Conservation (phyloP, 2,329 filamentous ascomycete genomes). For the Botrytis pseudocinerea region DNA sequence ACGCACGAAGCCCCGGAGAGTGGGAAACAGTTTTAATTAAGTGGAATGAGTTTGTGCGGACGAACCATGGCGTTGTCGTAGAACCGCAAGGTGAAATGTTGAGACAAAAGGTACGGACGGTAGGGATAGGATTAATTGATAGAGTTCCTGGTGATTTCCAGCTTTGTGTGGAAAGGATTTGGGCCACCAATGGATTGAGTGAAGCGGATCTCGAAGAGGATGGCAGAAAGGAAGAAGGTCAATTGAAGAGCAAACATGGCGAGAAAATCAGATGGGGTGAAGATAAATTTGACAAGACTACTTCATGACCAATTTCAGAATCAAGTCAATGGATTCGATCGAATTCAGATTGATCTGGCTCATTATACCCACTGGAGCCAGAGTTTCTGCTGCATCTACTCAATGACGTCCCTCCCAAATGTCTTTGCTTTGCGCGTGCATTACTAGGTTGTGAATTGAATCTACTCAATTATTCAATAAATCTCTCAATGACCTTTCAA, state of each 20-base stretch:
- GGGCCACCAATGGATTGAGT: constrained; percentile 72
- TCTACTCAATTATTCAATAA: not conserved
- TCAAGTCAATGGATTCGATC: not conserved
- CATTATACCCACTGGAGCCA: not conserved
- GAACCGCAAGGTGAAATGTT: constrained; percentile 92
- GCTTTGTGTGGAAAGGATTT: constrained; percentile 79
- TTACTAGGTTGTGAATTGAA: not conserved
- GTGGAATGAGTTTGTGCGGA: constrained; percentile 91
- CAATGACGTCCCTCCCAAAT: not conserved
- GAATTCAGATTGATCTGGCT: not conserved
- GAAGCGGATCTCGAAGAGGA: constrained; percentile 35
- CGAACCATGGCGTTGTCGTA: constrained; percentile 87
- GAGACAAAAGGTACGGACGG: constrained; percentile 77
- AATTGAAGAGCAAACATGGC: constrained; percentile 47
- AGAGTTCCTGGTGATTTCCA: constrained; percentile 86
- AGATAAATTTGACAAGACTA: not conserved
- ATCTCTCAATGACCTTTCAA: not conserved
- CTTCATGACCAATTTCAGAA: not conserved
- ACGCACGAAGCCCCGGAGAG: constrained; percentile 72
- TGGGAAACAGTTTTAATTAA: constrained; percentile 96
- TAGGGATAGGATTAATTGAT: constrained; percentile 89
- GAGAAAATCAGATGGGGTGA: constrained; percentile 47
- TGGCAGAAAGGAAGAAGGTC: constrained; percentile 41
- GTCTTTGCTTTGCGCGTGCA: not conserved
- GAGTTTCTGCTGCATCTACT: not conserved